phyloP scores from a whole-genome alignment of 2,329 filamentous ascomycete genomes.

The Dendrostoma leiphaemia region DNA sequence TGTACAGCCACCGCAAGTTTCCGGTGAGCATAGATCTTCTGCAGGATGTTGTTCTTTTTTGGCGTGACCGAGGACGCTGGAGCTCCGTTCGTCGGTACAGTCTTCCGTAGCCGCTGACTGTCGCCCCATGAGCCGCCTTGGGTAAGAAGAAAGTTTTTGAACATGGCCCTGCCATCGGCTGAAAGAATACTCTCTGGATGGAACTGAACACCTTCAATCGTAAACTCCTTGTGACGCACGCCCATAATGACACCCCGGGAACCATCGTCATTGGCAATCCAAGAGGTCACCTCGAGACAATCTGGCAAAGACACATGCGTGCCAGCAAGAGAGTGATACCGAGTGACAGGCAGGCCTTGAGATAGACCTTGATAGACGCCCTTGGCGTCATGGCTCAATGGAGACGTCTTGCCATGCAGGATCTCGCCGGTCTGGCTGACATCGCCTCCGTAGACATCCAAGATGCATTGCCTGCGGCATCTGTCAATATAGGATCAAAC shows the following conservation, averaged over 20 bases:
- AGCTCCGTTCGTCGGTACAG: slow-evolving; percentile 27
- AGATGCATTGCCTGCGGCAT: slow-evolving; percentile 78
- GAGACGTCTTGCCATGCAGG: slow-evolving; percentile 94
- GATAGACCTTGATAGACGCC: slow-evolving; percentile 85
- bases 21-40: slow-evolving; percentile 84
- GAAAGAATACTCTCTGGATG: slow-evolving; percentile 97
- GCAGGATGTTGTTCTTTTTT: slow-evolving; percentile 76
- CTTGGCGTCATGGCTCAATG: slow-evolving; percentile 81
- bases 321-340: slow-evolving; percentile 94
- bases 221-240: slow-evolving; percentile 85
- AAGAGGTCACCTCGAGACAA: slow-evolving; percentile 86
- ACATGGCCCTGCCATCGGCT: slow-evolving; percentile 81
- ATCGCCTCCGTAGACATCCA: slow-evolving; percentile 86
- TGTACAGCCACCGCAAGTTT: slow-evolving; percentile 74
- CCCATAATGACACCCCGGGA: slow-evolving; percentile 92
- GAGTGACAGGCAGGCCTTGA: slow-evolving; percentile 81
- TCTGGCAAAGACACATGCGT: slow-evolving; percentile 84
- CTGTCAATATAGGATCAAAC: slow-evolving; percentile 17
- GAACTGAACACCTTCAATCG: slow-evolving; percentile 96
- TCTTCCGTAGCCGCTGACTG: slow-evolving; percentile 59
- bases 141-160: slow-evolving; percentile 87
- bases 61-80: background rate
- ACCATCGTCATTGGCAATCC: slow-evolving; percentile 75
- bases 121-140: slow-evolving; percentile 90
- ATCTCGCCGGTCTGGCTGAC: slow-evolving; percentile 95